Evolutionary conservation across 495 filamentous ascomycete species (phyloP), one percentile per base, ranked within the genome.

Genomic region (Aspergillus carlsbadensis): DNA sequence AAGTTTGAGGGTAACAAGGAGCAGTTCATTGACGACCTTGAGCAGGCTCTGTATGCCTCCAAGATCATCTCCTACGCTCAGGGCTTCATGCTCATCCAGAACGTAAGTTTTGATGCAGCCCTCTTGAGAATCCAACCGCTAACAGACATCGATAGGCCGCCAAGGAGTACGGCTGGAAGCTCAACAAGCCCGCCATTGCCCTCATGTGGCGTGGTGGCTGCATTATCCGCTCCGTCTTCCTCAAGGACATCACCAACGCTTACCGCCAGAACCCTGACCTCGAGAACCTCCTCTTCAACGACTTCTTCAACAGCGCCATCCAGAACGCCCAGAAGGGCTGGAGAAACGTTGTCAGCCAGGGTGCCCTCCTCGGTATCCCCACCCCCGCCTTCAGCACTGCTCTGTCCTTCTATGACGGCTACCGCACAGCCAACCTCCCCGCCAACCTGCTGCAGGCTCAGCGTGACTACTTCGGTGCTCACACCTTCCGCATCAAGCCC

Each of bases 31-130:
- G 90, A 90, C 57, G 90, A 98, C 77, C 87, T 98, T 42, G 94
- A 98, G 81, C 94, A 98, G 82, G 94, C 94, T 57, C 85, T 98
- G 54, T 98, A 98, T 66, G 94, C 94, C 53, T 98, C 94, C 57
- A 98, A 98, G 87, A 98, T 98, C 67, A 97, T 98, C 77, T 98
- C 94, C 35, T 98, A 98, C 70, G 91, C 93, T 62, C 94, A 98
- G 77, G 94, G 94, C 70, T 98, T 98, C 84, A 98, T 98, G 95
- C 85, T 98, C 69, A 97, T 98, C 83, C 94, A 98, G 81, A 87
- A 96, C 77, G 92, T 96, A 78, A 75, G 88, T 73, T 14, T 15
- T 36, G n/a, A n/a, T n/a, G n/a, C n/a, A n/a, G n/a, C n/a, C n/a
- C n/a, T n/a, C n/a, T n/a, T n/a, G 13, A 2, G 3, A 15, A 6